A percentile compares a stretch with the other conserved stretches of the same genome.
These are phyloP conservation scores for Polygonum aviculare DNA, from an alignment of 148 eudicot species.

Conservation along the genomic window DNA sequence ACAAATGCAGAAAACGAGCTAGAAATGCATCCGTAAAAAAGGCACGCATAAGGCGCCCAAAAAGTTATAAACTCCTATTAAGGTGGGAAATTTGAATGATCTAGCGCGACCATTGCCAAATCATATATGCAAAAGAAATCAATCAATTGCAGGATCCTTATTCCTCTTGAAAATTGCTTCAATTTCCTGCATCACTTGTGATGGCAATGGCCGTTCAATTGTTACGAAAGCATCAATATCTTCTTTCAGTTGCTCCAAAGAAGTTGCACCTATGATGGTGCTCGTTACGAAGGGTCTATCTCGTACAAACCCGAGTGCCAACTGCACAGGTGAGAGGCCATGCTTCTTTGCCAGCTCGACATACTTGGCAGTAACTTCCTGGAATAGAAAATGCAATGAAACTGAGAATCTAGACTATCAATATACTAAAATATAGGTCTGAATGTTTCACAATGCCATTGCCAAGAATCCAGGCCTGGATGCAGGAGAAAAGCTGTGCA, in stretches of 20 bases:
- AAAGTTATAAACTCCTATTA: neutral
- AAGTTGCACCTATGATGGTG: conserved; percentile 83
- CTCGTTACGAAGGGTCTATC: conserved; percentile 88
- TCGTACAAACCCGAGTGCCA: conserved; percentile 75
- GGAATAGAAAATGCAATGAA: conserved; percentile 17
- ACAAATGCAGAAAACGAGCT: neutral
- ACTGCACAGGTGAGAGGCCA: conserved; percentile 60
- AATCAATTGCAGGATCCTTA: conserved; percentile 81
- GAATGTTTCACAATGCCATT: neutral
- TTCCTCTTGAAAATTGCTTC: conserved; percentile 71
- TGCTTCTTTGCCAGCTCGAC: conserved; percentile 76
- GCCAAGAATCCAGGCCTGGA: neutral
- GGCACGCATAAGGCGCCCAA: neutral
- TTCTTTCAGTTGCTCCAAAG: conserved; percentile 73
- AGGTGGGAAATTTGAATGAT: neutral
- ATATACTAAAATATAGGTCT: neutral
- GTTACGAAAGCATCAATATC: conserved; percentile 70
- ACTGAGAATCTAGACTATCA: neutral
- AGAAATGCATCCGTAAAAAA: neutral
- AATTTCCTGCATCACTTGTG: conserved; percentile 55
- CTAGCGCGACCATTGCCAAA: neutral
- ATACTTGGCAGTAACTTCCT: conserved; percentile 80
- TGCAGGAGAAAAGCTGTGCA: neutral
- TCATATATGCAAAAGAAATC: neutral
- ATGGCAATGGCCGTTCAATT: conserved; percentile 56